Percentiles rank a stretch among this genome's conserved stretches.
phyloP scores from a whole-genome alignment of 345 rosid species.

The Triadica sebifera region DNA sequence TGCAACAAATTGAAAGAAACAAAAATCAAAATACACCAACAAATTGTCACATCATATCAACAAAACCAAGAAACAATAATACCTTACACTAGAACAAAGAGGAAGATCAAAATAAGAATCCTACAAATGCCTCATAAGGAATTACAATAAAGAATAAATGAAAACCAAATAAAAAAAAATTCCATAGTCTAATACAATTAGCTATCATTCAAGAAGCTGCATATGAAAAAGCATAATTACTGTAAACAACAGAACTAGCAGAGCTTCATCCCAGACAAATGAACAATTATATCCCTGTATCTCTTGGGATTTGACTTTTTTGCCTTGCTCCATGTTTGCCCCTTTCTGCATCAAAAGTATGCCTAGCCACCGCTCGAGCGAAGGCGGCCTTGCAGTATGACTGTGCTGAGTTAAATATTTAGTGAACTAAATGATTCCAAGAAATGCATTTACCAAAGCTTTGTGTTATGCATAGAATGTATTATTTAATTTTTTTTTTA shows the following conservation, averaged over 20 bases:
- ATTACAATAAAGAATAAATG: neutral
- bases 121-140: neutral
- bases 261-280: conserved; percentile 64
- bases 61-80: neutral
- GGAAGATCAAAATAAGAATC: neutral
- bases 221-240: neutral
- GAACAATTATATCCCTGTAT: conserved; percentile 27
- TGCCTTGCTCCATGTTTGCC: neutral
- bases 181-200: neutral
- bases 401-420: no score
- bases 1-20: conserved; percentile 30
- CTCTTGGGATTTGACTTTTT: conserved; percentile 26
- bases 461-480: no score
- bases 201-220: neutral
- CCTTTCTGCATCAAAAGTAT: neutral
- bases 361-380: no score
- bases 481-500: no score
- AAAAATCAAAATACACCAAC: neutral
- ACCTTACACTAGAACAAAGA: neutral
- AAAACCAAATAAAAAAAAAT: neutral
- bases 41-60: neutral
- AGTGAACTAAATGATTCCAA: no score
- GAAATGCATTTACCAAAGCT: no score
- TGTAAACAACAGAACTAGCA: neutral
- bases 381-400: no score